phyloP scores from a whole-genome alignment of 345 rosid species.

The Salix exigua region DNA sequence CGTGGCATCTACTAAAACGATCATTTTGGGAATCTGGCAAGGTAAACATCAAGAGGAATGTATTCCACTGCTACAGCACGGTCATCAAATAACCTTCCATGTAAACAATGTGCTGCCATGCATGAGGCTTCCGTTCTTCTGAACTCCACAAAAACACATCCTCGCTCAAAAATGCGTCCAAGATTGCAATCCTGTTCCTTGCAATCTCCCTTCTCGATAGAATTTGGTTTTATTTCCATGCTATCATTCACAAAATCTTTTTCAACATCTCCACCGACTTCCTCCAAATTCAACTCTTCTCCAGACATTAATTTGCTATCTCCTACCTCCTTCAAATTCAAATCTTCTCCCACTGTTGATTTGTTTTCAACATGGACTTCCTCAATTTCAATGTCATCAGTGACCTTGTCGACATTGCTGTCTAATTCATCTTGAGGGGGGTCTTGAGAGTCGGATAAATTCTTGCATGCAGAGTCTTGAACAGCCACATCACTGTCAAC shows the following conservation, averaged over 20 bases:
- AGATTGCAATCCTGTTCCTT: constrained; percentile 26
- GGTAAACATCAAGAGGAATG: constrained; percentile 52
- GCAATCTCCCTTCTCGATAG: constrained; percentile 29
- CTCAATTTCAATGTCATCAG: constrained; percentile 7
- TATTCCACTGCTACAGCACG: constrained; percentile 55
- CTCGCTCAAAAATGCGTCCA: constrained; percentile 45
- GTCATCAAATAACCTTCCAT: constrained; percentile 59
- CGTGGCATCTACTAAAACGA: not conserved
- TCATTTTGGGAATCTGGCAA: constrained; percentile 46
- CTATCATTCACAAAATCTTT: constrained; percentile 9
- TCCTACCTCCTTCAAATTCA: constrained; percentile 15
- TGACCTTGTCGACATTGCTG: constrained; percentile 12
- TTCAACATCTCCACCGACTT: constrained; percentile 13
- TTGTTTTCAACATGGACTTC: constrained; percentile 13
- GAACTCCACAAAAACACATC: constrained; percentile 71
- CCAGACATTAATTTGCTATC: constrained; percentile 21
- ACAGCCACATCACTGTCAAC: constrained; percentile 19
- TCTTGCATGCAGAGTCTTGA: constrained; percentile 15
- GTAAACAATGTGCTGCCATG: constrained; percentile 67
- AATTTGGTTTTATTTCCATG: not conserved
- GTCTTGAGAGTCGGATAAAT: constrained; percentile 7
- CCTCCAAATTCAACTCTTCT: constrained; percentile 21
- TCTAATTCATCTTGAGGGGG: constrained; percentile 23
- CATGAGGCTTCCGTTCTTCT: constrained; percentile 68
- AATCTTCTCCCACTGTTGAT: constrained; percentile 18